phyloP scores from a whole-genome alignment of 257 asterid genomes.

The Nicotiana attenuata region DNA sequence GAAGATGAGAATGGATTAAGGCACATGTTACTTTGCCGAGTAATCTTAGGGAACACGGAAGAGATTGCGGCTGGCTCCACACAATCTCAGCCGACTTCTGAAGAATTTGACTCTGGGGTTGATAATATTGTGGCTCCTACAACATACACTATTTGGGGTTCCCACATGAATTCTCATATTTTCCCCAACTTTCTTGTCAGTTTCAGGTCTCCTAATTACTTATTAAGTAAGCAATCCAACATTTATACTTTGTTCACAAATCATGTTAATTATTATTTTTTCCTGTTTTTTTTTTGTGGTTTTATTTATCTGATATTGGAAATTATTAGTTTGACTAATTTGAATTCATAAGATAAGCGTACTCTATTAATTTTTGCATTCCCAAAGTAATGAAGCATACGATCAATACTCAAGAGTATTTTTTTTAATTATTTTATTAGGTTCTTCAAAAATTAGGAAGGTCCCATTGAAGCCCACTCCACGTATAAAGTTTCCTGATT shows the following conservation, averaged over 20 bases:
- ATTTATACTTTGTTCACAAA: neutral
- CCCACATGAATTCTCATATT: conserved; percentile 37
- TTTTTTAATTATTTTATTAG: neutral
- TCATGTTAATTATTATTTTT: no score
- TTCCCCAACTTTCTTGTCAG: conserved; percentile 32
- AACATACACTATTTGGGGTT: conserved; percentile 36
- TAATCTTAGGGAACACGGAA: conserved; percentile 45
- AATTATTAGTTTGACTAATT: no score
- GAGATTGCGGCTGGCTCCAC: conserved; percentile 27
- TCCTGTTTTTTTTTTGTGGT: no score
- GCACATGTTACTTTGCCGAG: conserved; percentile 45
- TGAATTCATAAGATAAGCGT: no score
- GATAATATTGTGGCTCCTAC: conserved; percentile 36
- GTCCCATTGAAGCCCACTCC: conserved; percentile 11
- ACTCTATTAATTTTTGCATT: no score
- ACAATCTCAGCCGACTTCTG: conserved; percentile 36
- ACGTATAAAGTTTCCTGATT: conserved; percentile 17
- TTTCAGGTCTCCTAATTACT: conserved; percentile 14
- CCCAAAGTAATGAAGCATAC: no score
- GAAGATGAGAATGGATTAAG: conserved; percentile 47
- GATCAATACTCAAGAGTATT: no score
- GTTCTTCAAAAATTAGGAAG: neutral
- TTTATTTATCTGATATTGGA: no score
- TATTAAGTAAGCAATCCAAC: neutral
- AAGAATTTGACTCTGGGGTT: conserved; percentile 42